Evolutionary conservation across 768 basidiomycete species (phyloP).

Genomic region (Boletus reticuloceps): DNA sequence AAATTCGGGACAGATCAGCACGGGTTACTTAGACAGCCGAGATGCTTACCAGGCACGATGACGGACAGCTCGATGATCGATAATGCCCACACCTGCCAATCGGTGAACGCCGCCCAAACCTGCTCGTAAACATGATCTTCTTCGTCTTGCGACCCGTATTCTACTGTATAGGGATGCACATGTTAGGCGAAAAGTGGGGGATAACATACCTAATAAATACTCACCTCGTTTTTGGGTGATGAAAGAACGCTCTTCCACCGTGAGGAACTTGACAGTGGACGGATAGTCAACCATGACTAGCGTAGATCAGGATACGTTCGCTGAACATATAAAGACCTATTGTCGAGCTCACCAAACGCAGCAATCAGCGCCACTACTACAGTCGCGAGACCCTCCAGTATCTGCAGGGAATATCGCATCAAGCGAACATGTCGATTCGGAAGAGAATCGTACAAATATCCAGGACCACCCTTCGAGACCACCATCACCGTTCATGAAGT

Average conservation of each 20-base stretch:
- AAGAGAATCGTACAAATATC: neutral
- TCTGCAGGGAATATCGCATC: neutral
- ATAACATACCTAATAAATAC: neutral
- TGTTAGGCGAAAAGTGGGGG: neutral
- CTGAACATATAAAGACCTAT: neutral
- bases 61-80: neutral
- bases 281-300: constrained; percentile 6
- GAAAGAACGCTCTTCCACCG: neutral
- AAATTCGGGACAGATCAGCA: neutral
- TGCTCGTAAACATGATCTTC: neutral
- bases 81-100: constrained; percentile 5
- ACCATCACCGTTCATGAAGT: neutral
- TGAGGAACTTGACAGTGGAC: neutral
- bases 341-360: neutral
- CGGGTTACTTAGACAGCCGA: neutral
- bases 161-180: neutral
- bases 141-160: neutral
- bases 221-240: neutral
- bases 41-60: neutral
- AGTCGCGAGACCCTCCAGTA: constrained; percentile 3
- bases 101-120: neutral
- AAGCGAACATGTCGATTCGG: neutral
- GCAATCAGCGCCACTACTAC: neutral
- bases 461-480: constrained; percentile 5
- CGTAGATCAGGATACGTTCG: neutral